These are phyloP conservation scores for Chaetomiaceae sp. DNA, from an alignment of 2,329 filamentous ascomycete genomes.

Conservation along the genomic window DNA sequence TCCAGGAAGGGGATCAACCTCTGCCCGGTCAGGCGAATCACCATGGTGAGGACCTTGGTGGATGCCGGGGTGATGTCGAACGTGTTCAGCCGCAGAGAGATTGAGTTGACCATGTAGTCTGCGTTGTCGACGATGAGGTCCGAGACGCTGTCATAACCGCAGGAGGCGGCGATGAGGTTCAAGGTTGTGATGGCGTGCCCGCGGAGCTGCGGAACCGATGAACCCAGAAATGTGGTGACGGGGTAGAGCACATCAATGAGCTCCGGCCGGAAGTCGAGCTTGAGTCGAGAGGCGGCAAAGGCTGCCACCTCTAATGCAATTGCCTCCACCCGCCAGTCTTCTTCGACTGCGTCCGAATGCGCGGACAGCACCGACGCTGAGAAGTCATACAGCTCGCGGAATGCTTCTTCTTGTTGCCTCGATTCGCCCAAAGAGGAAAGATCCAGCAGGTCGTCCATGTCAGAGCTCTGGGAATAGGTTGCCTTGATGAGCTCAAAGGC, in stretches of 20 bases:
- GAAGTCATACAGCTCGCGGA: constrained; percentile 65
- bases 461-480: constrained; percentile 45
- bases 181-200: constrained; percentile 79
- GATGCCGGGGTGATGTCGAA: constrained; percentile 90
- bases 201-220: constrained; percentile 61
- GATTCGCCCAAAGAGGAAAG: constrained; percentile 38
- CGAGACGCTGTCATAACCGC: constrained; percentile 68
- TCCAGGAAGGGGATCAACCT: constrained; percentile 81
- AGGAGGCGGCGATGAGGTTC: constrained; percentile 72
- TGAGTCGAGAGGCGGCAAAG: constrained; percentile 65
- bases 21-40: constrained; percentile 82
- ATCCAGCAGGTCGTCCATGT: constrained; percentile 64
- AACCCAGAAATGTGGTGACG: constrained; percentile 81
- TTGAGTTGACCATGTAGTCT: constrained; percentile 93
- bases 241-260: constrained; percentile 90
- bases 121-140: constrained; percentile 84
- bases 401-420: constrained; percentile 44
- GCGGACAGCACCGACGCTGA: constrained; percentile 60
- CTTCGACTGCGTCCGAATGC: constrained; percentile 41
- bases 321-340: constrained; percentile 70
- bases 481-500: constrained; percentile 66
- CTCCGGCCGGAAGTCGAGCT: constrained; percentile 70
- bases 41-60: constrained; percentile 88
- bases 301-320: constrained; percentile 78
- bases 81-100: constrained; percentile 82